phyloP scores from a whole-genome alignment of 805 yeast species.

The Candida krabiensis region DNA sequence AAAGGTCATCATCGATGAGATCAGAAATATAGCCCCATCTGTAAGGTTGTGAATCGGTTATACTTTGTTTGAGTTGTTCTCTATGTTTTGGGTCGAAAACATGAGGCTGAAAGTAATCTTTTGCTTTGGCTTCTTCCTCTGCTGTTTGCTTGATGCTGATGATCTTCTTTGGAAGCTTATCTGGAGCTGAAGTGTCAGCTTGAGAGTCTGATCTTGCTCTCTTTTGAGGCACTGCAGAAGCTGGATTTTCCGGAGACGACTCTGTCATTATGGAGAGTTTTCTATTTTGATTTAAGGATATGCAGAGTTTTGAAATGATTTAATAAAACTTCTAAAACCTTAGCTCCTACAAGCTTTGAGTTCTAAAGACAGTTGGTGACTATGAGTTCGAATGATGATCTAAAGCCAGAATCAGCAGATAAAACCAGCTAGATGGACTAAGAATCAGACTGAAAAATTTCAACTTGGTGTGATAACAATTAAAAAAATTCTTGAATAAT shows the following conservation, averaged over 20 bases:
- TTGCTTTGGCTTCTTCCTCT: slow-evolving; percentile 34
- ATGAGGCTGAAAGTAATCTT: slow-evolving; percentile 31
- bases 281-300: too few species aligned
- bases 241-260: neutral
- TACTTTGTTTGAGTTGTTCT: slow-evolving; percentile 39
- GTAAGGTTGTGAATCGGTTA: slow-evolving; percentile 70
- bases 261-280: too few species aligned
- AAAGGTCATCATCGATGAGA: slow-evolving; percentile 71
- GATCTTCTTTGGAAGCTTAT: slow-evolving; percentile 16
- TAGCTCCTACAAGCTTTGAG: too few species aligned
- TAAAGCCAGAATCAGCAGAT: too few species aligned
- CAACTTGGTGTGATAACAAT: too few species aligned
- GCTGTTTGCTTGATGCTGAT: slow-evolving; percentile 32
- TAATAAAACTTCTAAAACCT: too few species aligned
- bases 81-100: slow-evolving; percentile 39
- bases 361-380: too few species aligned
- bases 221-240: slow-evolving; percentile 8
- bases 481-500: too few species aligned
- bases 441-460: too few species aligned
- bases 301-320: too few species aligned
- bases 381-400: too few species aligned
- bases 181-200: neutral
- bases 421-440: too few species aligned
- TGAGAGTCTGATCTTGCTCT: slow-evolving; percentile 1
- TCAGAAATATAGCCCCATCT: slow-evolving; percentile 84